These are phyloP conservation scores for Dactylonectria estremocensis DNA, from an alignment of 2,329 filamentous ascomycete species.

Conservation along the genomic window DNA sequence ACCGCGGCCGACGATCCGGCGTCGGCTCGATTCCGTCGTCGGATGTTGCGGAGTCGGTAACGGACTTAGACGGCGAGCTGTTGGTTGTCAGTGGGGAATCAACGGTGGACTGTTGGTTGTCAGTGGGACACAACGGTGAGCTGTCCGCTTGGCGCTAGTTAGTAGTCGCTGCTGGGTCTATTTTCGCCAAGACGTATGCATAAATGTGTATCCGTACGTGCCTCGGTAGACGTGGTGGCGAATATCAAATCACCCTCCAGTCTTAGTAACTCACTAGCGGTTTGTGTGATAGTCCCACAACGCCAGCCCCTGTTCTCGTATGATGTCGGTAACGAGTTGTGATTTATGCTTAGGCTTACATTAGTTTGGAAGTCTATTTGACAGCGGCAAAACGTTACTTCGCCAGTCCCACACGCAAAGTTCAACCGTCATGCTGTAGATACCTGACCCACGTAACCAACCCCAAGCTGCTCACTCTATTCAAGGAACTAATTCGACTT, in stretches of 20 bases:
- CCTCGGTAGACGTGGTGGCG: neutral
- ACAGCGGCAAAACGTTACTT: neutral
- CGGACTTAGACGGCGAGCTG: neutral
- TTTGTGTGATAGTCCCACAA: neutral
- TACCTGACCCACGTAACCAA: neutral
- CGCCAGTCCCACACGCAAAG: neutral
- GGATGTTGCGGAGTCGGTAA: neutral
- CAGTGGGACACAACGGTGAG: slow-evolving; percentile 1
- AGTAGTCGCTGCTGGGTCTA: neutral
- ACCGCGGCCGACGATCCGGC: neutral
- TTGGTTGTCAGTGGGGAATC: slow-evolving; percentile 1
- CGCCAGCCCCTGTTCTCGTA: neutral
- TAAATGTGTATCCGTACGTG: no score
- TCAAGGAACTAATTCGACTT: no score
- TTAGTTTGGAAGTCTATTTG: neutral
- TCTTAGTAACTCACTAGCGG: neutral
- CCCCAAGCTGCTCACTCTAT: neutral
- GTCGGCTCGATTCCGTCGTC: neutral
- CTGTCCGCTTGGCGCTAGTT: slow-evolving; percentile 14
- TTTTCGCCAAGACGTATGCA: neutral
- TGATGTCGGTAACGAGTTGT: neutral
- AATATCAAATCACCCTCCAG: neutral
- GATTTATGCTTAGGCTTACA: neutral
- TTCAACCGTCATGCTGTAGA: neutral
- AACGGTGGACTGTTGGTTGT: no score